phyloP scores from a whole-genome alignment of 306 rosid genomes.

The Hylodesmum podocarpum region DNA sequence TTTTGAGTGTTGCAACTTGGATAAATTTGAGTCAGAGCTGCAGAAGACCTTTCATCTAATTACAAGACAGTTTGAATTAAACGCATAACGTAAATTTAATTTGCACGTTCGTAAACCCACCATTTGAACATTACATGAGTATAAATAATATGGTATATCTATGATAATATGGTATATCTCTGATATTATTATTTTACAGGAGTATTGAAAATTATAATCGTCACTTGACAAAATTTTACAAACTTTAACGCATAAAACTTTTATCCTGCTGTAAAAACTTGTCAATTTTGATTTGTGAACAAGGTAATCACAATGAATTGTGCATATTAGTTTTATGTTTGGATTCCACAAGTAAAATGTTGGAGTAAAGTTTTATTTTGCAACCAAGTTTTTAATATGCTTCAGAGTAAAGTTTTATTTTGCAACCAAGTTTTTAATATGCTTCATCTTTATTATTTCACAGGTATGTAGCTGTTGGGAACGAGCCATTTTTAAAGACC shows the following conservation, averaged over 20 bases:
- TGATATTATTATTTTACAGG: no score
- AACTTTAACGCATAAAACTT: not conserved
- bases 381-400: not conserved
- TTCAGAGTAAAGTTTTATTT: no score
- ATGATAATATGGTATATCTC: no score
- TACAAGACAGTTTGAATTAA: no score
- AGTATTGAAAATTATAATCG: not conserved
- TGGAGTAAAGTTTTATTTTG: not conserved
- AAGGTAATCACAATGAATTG: not conserved
- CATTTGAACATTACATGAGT: no score
- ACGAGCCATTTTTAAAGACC: conserved; percentile 83
- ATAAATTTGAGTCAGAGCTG: no score
- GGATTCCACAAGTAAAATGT: not conserved
- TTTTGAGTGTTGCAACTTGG: no score
- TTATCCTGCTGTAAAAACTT: not conserved
- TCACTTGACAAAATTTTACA: no score
- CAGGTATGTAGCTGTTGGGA: conserved; percentile 97
- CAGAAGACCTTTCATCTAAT: not conserved
- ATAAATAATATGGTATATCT: no score
- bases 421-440: not conserved
- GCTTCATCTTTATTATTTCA: not conserved
- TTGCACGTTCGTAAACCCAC: no score
- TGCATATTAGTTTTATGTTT: not conserved
- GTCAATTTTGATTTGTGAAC: not conserved
- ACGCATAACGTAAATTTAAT: no score